phyloP scores from a whole-genome alignment of 1,139 yeast genomes.

The Kurtzmaniella quercitrusa region DNA sequence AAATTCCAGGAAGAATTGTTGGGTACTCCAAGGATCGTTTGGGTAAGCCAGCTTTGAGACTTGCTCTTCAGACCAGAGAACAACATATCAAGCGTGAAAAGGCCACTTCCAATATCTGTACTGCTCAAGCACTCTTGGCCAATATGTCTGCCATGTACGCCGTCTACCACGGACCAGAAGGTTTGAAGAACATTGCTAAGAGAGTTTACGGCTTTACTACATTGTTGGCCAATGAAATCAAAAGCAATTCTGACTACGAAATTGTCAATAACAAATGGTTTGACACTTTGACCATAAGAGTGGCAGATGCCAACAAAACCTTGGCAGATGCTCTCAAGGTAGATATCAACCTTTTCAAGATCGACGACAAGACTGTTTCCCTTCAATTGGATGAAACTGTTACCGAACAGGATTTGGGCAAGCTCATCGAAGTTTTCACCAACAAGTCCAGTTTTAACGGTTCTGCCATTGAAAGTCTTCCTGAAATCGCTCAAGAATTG shows the following conservation, averaged over 20 bases:
- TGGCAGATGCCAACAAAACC: constrained; percentile 53
- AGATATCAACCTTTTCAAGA: constrained; percentile 75
- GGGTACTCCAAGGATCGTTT: constrained; percentile 91
- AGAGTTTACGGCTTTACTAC: constrained; percentile 77
- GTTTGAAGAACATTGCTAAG: constrained; percentile 74
- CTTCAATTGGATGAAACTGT: constrained; percentile 87
- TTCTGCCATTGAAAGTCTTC: constrained; percentile 31
- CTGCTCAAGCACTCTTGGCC: constrained; percentile 95
- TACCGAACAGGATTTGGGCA: constrained; percentile 54
- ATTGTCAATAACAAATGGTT: constrained; percentile 68
- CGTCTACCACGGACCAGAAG: constrained; percentile 93
- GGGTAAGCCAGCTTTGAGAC: constrained; percentile 82
- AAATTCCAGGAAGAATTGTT: constrained; percentile 94
- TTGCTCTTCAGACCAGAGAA: constrained; percentile 96
- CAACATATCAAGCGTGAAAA: constrained; percentile 96
- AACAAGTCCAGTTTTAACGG: constrained; percentile 11
- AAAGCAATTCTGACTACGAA: constrained; percentile 37
- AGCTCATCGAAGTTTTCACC: constrained; percentile 58
- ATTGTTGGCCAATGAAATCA: constrained; percentile 59
- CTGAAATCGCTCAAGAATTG: constrained; percentile 50
- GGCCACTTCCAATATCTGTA: constrained; percentile 96
- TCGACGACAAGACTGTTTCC: constrained; percentile 58
- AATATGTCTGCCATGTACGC: constrained; percentile 95
- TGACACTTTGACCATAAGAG: constrained; percentile 76
- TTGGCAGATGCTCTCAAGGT: constrained; percentile 57